phyloP scores from a whole-genome alignment of 164 flowering plant genomes.

The Vitis amurensis region DNA sequence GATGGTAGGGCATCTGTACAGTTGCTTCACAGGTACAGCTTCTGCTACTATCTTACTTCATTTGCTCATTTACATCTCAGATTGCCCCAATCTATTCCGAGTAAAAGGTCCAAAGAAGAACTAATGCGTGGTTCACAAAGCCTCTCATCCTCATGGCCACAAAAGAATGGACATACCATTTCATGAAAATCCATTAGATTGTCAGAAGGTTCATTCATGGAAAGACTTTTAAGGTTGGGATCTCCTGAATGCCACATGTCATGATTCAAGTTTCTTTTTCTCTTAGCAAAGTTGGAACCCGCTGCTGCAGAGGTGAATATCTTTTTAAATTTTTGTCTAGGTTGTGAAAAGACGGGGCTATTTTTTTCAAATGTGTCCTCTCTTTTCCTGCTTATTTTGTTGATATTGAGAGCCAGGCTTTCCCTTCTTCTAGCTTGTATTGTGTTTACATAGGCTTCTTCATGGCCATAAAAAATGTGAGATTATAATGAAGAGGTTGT shows the following conservation, averaged over 20 bases:
- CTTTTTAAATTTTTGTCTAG: neutral
- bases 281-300: no score
- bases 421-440: neutral
- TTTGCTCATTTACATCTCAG: slow-evolving; percentile 23
- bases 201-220: slow-evolving; percentile 1
- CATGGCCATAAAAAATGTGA: neutral
- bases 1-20: no score
- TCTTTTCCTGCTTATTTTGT: neutral
- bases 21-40: no score
- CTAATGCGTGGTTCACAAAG: slow-evolving; percentile 16
- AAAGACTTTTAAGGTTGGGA: neutral
- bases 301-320: no score
- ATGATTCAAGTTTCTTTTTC: no score
- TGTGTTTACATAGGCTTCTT: neutral
- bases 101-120: slow-evolving; percentile 44
- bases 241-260: neutral
- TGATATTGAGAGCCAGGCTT: neutral
- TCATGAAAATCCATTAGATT: slow-evolving; percentile 2
- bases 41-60: neutral
- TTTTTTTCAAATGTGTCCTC: neutral
- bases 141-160: slow-evolving; percentile 16
- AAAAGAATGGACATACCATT: slow-evolving; percentile 28
- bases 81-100: slow-evolving; percentile 18
- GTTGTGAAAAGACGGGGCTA: neutral
- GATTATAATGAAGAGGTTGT: neutral